Base-by-base conservation (phyloP, 2,329 filamentous ascomycete genomes). In the Sarocladium strictum region DNA sequence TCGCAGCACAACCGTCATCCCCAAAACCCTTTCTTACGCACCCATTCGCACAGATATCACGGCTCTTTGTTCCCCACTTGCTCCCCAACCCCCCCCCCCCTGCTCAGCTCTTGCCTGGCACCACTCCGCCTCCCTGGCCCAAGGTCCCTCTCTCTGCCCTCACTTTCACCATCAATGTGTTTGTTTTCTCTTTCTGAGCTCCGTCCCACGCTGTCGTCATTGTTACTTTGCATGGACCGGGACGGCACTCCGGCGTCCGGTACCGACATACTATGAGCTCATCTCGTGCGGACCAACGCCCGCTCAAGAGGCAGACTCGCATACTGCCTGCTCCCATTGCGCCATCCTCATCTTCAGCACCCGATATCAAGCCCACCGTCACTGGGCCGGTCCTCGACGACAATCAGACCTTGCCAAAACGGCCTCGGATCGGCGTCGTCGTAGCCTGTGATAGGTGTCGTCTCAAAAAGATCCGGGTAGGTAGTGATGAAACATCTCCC, bases 381-480 rank as follows among this genome's bases (percentile, higher is more conserved):
- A 45, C 3, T n/a, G 43, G 43, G 11, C 43, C 43, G 3, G 11
- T 27, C 10, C 24, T 49, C 29, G 24, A 29, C 11, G 43, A 49
- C 10, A 32, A 9, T 9, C 43, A 32, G 4, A 4, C 29, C 5
- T 11, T 32, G 3, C 43, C 43, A 10, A 49, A 49, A 24, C 43
- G 43, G 21, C 43, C 43, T 15, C 43, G 43, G 3, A 32, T 49
- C 12, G 43, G 52, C 3, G 52, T 53, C 3, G 24, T 23, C n/a
- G 26, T 41, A 11, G 52, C 33, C 17, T 53, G 52, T 37, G 23
- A 53, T 41, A 17, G 24, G 21, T 53, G 52, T 21, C 33, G 52
- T 3, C 35, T n/a, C 19, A 53, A 26, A 24, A 53, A 53, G 52
- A 53, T 53, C 52, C 2, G 52, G 26, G 52, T 53, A 27, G 12